Evolutionary conservation across 805 yeast species (phyloP).

Genomic region (Lachancea kluyveri): DNA sequence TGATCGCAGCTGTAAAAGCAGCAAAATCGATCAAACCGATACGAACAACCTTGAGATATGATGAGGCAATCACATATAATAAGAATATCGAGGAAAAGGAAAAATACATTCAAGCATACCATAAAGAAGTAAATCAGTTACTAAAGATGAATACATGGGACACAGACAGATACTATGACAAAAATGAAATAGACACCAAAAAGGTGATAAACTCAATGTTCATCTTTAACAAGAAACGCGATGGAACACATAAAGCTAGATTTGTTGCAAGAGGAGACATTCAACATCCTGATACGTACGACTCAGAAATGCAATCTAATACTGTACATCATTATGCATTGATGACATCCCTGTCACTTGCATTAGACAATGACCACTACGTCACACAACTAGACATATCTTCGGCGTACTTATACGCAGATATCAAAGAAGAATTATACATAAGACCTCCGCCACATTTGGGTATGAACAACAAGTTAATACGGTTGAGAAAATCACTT

Average conservation of each 20-base stretch:
- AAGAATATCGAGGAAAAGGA: slow-evolving; percentile 3
- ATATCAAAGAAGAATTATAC: slow-evolving; percentile 7
- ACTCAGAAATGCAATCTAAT: slow-evolving; percentile 6
- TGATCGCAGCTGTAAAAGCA: too few relatives aligned
- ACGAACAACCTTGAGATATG: too few relatives aligned
- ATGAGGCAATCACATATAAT: slow-evolving; percentile 9
- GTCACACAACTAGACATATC: slow-evolving; percentile 9
- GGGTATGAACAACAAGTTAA: slow-evolving; percentile 6
- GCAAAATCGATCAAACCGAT: too few relatives aligned
- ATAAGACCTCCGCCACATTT: slow-evolving; percentile 8
- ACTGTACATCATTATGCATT: slow-evolving; percentile 12
- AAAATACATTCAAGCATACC: slow-evolving; percentile 7
- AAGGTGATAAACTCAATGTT: slow-evolving; percentile 10
- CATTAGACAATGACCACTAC: slow-evolving; percentile 4
- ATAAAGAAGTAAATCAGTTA: slow-evolving; percentile 12
- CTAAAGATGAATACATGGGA: slow-evolving; percentile 11
- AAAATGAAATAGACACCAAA: slow-evolving; percentile 1
- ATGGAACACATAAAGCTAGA: slow-evolving; percentile 11
- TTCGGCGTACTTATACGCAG: slow-evolving; percentile 7
- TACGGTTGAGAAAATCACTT: slow-evolving; percentile 7
- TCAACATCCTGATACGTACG: slow-evolving; percentile 9
- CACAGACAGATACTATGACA: too few relatives aligned
- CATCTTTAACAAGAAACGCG: slow-evolving; percentile 11
- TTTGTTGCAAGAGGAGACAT: slow-evolving; percentile 13
- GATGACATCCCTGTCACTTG: slow-evolving; percentile 9